These are phyloP conservation scores for Tetratostichococcus sp. DNA, from an alignment of 139 green algal species.

Conservation along the genomic window DNA sequence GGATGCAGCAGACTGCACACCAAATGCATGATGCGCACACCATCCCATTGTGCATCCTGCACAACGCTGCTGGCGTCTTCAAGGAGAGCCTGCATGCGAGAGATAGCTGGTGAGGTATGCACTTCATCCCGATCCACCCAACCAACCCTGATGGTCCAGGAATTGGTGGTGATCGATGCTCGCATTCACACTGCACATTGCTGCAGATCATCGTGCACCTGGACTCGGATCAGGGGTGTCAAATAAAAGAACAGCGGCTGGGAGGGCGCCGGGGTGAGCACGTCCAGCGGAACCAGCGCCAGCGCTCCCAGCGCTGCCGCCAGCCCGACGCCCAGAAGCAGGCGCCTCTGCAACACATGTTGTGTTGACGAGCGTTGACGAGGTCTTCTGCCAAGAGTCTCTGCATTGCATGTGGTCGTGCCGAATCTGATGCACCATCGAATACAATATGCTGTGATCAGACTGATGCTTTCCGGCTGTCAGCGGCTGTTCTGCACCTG, in stretches of 20 bases:
- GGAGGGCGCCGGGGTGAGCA: slow-evolving; percentile 42
- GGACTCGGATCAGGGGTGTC: slow-evolving; percentile 50
- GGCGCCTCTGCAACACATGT: slow-evolving; percentile 21
- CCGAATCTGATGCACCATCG: no score
- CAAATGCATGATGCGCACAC: neutral
- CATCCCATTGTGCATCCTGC: slow-evolving; percentile 5
- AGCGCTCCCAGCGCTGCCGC: slow-evolving; percentile 41
- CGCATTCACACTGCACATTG: no score
- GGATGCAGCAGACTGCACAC: neutral
- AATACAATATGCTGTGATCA: no score
- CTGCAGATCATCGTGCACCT: slow-evolving; percentile 26
- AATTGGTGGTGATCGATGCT: no score
- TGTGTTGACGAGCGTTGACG: neutral
- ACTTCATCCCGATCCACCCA: no score
- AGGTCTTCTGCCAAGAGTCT: slow-evolving; percentile 9
- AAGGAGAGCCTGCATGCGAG: neutral
- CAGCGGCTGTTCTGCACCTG: slow-evolving; percentile 6
- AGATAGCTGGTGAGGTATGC: no score
- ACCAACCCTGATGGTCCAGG: no score
- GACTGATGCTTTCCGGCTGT: neutral
- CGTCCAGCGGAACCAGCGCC: slow-evolving; percentile 63
- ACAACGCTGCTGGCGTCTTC: neutral
- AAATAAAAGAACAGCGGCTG: slow-evolving; percentile 77
- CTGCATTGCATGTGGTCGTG: no score
- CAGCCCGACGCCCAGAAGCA: slow-evolving; percentile 42